These are phyloP conservation scores for Coemansia sp. DNA, from an alignment of 192 early-diverging fungal genomes.

Conservation along the genomic window DNA sequence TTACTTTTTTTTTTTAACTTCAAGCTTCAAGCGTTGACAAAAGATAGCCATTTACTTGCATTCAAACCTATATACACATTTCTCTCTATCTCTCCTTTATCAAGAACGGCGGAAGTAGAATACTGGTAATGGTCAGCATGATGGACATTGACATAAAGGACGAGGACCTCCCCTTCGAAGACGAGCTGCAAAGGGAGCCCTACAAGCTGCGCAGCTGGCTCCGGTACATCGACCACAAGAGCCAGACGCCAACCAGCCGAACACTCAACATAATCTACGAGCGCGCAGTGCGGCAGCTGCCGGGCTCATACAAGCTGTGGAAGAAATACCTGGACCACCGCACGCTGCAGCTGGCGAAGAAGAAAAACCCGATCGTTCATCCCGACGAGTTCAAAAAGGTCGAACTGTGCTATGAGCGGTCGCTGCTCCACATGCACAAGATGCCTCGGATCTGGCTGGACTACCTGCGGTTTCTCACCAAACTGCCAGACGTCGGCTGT, in stretches of 20 bases:
- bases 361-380: conserved; percentile 57
- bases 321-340: conserved; percentile 80
- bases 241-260: conserved; percentile 31
- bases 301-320: conserved; percentile 97
- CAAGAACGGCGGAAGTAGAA: no score
- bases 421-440: conserved; percentile 91
- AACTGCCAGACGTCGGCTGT: conserved; percentile 67
- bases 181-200: conserved; percentile 67
- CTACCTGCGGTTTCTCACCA: conserved; percentile 68
- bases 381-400: conserved; percentile 65
- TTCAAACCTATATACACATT: no score
- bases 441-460: conserved; percentile 94
- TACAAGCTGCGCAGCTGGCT: conserved; percentile 81
- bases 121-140: background rate
- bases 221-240: conserved; percentile 89
- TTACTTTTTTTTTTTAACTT: no score
- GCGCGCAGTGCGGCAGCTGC: conserved; percentile 82
- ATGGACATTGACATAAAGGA: conserved; percentile 37
- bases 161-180: conserved; percentile 60
- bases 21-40: no score
- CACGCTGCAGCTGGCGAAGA: conserved; percentile 40
- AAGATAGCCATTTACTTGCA: no score
- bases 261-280: conserved; percentile 76
- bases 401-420: conserved; percentile 81
- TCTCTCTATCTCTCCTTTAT: no score